Evolutionary conservation across 306 rosid species (phyloP).

Genomic region (Dalbergia oliveri): DNA sequence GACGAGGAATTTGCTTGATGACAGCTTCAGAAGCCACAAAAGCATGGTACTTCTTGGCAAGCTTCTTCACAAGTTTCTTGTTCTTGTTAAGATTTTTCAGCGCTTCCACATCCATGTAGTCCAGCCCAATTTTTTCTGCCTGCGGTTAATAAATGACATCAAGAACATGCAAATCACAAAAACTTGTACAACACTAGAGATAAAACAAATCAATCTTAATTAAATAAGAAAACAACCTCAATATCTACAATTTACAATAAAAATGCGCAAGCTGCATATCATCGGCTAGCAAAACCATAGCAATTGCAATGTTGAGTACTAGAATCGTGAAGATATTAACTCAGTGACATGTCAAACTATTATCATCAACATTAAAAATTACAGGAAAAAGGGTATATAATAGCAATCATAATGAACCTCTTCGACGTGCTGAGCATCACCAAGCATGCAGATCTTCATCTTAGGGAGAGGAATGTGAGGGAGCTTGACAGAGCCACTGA

Average conservation of each 20-base stretch:
- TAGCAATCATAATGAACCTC: constrained; percentile 47
- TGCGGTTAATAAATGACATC: no score
- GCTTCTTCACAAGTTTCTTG: no score
- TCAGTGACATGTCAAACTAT: background rate
- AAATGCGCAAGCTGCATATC: background rate
- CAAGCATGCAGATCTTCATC: constrained; percentile 83
- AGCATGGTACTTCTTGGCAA: no score
- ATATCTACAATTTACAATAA: background rate
- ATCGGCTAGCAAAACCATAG: background rate
- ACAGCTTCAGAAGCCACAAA: no score
- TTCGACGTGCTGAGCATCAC: constrained; percentile 80
- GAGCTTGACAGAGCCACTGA: constrained; percentile 76
- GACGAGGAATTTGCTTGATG: no score
- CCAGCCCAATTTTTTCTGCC: no score
- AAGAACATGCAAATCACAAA: no score
- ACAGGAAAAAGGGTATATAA: background rate
- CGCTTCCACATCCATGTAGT: no score
- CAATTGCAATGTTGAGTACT: background rate
- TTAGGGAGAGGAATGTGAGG: constrained; percentile 79
- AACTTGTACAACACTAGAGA: background rate
- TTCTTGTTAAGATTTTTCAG: no score
- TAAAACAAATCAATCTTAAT: no score
- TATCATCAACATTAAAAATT: background rate
- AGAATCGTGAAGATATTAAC: background rate
- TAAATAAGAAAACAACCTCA: background rate